Evolutionary conservation across 2,329 filamentous ascomycete species (phyloP), one percentile per base, ranked within the genome.

Genomic region (Elsinoe perseae): DNA sequence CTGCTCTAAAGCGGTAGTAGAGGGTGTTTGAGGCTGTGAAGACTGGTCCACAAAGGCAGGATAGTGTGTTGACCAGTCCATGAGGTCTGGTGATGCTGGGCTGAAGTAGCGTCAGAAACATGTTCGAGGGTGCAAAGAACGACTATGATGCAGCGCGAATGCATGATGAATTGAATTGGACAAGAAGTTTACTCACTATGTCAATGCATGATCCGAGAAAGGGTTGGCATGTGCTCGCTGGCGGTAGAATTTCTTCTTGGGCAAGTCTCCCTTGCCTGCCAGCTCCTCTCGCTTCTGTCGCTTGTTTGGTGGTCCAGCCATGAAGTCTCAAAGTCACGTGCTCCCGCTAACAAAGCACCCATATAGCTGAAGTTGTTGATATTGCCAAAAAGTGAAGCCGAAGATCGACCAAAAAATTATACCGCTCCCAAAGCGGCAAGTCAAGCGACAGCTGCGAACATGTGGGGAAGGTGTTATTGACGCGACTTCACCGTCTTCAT

Each of bases 181-280:
- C 38, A 9, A 16, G 7, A 10, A 25, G 44, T 12, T 12, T 16
- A 75, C 82, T 65, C 80, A 95, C 93, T 98, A 98, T 65, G 80
- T 79, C 68, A 98, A 77, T 57, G 82, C 77, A 75, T 98, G 93
- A 67, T 98, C 93, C 2, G 92, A 96, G 74, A 98, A 98, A 5
- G 92, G 91, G 75, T 98, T 98, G 61, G 93, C 93, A 74, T 98
- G 93, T 34, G 93, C 93, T 70, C 93, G 82, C 73, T 98, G 93
- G 56, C 93, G 83, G 71, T 95, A 98, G 75, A 93, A 95, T 75
- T 87, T 92, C 78, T 98, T 98, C 73, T 89, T 86, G 8, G 93
- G 93, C 65, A 96, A 74, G 64, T 83, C 79, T 60, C 72, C 68
- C 58, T 73, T 67, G n/a, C 69, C 69, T 10, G 67, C 64, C 54